These are phyloP conservation scores for Trypanosoma congolense DNA, from an alignment of 208 protist species.

Conservation along the genomic window DNA sequence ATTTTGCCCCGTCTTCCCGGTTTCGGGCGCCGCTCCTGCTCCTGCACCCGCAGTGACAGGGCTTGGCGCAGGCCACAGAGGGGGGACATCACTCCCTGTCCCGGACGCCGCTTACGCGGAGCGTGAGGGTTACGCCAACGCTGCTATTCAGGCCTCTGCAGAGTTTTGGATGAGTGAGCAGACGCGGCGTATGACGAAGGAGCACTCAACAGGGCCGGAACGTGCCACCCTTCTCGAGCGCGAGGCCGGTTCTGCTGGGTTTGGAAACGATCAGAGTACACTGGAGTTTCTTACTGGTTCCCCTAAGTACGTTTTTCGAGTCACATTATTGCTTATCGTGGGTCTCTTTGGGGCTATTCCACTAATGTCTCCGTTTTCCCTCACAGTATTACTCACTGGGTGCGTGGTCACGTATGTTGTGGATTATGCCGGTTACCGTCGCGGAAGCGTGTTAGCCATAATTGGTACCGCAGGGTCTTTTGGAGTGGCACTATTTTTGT, in stretches of 20 bases:
- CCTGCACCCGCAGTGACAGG: too few relatives aligned
- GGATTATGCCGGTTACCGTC: constrained; percentile 70
- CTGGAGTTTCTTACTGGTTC: constrained; percentile 28
- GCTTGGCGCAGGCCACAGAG: too few relatives aligned
- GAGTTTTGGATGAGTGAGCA: constrained; percentile 51
- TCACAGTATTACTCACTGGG: constrained; percentile 59
- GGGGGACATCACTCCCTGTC: too few relatives aligned
- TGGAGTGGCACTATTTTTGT: constrained; percentile 49
- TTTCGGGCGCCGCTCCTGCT: too few relatives aligned
- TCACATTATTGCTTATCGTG: constrained; percentile 44
- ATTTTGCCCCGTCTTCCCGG: too few relatives aligned
- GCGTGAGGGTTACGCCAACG: constrained; percentile 45
- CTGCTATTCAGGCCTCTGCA: constrained; percentile 31
- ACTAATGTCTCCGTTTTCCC: constrained; percentile 62
- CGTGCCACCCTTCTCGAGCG: neutral
- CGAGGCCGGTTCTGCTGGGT: neutral
- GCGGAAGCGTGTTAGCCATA: constrained; percentile 45
- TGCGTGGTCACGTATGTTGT: constrained; percentile 66
- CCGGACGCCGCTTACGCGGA: constrained; percentile 4
- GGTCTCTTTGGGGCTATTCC: constrained; percentile 71
- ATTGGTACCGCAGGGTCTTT: constrained; percentile 43
- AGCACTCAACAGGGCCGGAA: neutral
- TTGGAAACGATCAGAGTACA: neutral
- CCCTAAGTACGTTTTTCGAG: constrained; percentile 23
- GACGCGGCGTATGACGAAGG: constrained; percentile 11